Conservation (phyloP, 768 basidiomycete species). For the Bullera alba region DNA sequence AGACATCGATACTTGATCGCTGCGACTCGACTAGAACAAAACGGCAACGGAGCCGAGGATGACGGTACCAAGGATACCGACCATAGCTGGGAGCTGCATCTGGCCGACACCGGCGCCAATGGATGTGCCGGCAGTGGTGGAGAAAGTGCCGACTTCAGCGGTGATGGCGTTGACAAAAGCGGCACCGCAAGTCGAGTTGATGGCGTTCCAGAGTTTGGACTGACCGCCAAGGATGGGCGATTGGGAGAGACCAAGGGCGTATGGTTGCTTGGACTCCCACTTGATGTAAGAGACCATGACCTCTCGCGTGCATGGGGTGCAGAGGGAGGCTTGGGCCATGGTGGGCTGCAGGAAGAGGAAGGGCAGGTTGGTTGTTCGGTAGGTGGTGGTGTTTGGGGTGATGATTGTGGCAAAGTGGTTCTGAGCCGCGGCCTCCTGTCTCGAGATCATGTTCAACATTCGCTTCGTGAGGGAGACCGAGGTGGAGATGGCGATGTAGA, state of each 20-base stretch:
- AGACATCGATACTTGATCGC: too few relatives aligned
- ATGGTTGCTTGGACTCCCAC: slow-evolving; percentile 65
- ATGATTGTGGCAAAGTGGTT: slow-evolving; percentile 31
- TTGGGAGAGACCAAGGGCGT: slow-evolving; percentile 63
- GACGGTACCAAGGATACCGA: too few relatives aligned
- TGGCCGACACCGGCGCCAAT: slow-evolving; percentile 7
- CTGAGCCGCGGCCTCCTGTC: slow-evolving; percentile 19
- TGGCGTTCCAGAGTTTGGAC: slow-evolving; percentile 57
- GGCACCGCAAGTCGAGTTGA: slow-evolving; percentile 60
- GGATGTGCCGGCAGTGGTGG: slow-evolving; percentile 2
- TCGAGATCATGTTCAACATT: slow-evolving; percentile 28
- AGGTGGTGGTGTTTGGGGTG: slow-evolving; percentile 51
- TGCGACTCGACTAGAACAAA: too few relatives aligned
- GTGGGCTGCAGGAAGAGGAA: slow-evolving; percentile 69
- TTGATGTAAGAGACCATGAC: slow-evolving; percentile 68
- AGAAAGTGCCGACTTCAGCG: slow-evolving; percentile 34
- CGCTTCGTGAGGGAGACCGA: slow-evolving; percentile 22
- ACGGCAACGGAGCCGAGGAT: too few relatives aligned
- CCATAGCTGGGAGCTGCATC: too few relatives aligned
- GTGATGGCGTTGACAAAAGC: slow-evolving; percentile 53
- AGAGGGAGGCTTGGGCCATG: slow-evolving; percentile 55
- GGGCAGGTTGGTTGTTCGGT: slow-evolving; percentile 52
- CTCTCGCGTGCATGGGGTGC: slow-evolving; percentile 72
- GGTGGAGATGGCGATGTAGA: slow-evolving; percentile 28
- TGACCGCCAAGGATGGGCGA: slow-evolving; percentile 66